Evolutionary conservation across 768 basidiomycete genomes (phyloP).

Genomic region (Cantharellus anzutake): DNA sequence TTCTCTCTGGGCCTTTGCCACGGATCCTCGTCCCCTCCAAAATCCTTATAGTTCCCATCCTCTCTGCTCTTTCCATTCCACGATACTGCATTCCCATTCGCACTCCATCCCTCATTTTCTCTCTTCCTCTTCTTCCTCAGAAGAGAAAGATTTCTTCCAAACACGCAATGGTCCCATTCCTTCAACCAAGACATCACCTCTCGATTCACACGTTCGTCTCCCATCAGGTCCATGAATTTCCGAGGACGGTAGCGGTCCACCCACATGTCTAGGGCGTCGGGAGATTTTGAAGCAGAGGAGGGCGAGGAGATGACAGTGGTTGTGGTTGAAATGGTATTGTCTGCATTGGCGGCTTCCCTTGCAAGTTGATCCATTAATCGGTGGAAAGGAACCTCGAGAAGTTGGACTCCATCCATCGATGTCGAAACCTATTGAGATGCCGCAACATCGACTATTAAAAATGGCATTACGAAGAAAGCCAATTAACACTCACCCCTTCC

Average conservation of each 20-base stretch:
- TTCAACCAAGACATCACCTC: constrained; percentile 92
- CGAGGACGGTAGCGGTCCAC: constrained; percentile 85
- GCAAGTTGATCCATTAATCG: constrained; percentile 53
- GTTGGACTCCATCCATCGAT: neutral
- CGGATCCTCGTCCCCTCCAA: neutral
- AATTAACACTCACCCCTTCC: too few relatives aligned
- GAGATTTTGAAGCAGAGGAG: constrained; percentile 8
- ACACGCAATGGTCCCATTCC: constrained; percentile 96
- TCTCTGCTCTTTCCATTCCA: constrained; percentile 5
- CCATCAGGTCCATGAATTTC: constrained; percentile 77
- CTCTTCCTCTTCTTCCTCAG: constrained; percentile 38
- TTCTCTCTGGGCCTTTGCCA: constrained; percentile 9
- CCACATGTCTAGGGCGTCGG: constrained; percentile 48
- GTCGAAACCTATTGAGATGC: too few relatives aligned
- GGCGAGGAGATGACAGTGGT: neutral
- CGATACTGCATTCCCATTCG: neutral
- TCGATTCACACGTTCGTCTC: constrained; percentile 88
- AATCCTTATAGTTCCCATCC: constrained; percentile 8
- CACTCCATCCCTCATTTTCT: neutral
- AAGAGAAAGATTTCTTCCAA: constrained; percentile 31
- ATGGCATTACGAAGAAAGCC: too few relatives aligned
- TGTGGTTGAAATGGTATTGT: neutral
- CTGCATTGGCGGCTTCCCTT: constrained; percentile 18
- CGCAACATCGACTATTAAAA: too few relatives aligned
- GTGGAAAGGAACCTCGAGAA: constrained; percentile 65